Evolutionary conservation across 441 rosid genomes (phyloP), one percentile per base, ranked within the genome.

Genomic region (Adansonia rubrostipa): DNA sequence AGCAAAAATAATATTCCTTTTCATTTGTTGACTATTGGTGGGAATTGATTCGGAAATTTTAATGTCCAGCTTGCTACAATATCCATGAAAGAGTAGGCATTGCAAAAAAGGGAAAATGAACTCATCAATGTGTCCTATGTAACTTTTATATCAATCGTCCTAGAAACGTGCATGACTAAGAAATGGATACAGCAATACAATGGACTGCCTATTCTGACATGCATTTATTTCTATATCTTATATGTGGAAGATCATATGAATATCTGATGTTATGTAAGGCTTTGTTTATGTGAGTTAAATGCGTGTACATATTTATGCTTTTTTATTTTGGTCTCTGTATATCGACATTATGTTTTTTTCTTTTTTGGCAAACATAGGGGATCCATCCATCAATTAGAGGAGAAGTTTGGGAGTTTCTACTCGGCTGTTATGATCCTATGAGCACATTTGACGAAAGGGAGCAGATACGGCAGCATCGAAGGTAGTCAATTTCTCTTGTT

Each of bases 401-500:
- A 82, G 98, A 96, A 89, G 99, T 96, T 7, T 96, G 99, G 99
- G 99, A 96, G 78, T 93, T 94, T 83, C 85, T 94, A 33, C 97
- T 96, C 61, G 95, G 93, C 22, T 94, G 99, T 83, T 96, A 85
- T 88, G 95, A 92, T 77, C 92, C 96, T 74, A 87, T 78, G 84
- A 96, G 99, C 80, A 88, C 98, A 60, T 96, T 90, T 51, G 97
- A 91, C 13, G 97, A 96, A 81, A 87, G 99, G 79, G 93, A 93
- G 54, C 84, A 89, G 82, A 85, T 91, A 71, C 86, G 95, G 58
- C 85, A 88, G 78, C 81, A 68, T 54, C 90, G 97, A 81, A 94
- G 99, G 99, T 94, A 80, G 40, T 17, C 33, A 45, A 4, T 13
- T 68, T 80, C 62, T 78, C 67, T 61, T 78, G 63, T 3, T 79